Conservation (phyloP, 495 filamentous ascomycete genomes). For the Penicillium ucsense region DNA sequence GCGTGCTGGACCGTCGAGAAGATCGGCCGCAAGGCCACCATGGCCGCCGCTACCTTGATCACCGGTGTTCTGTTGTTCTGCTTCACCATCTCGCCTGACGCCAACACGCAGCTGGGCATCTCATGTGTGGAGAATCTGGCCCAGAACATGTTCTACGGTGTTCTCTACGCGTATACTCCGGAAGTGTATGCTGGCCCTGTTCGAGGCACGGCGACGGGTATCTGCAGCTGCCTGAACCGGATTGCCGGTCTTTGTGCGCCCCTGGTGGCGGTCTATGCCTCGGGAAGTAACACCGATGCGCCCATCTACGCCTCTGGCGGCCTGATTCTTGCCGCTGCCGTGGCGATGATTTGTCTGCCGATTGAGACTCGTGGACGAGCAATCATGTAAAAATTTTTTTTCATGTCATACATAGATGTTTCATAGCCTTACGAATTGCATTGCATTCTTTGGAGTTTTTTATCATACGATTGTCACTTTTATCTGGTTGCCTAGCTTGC, state of each 20-base stretch:
- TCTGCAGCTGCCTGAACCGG: conserved; percentile 47
- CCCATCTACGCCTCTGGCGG: conserved; percentile 45
- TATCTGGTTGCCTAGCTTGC: no score
- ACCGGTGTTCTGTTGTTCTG: conserved; percentile 50
- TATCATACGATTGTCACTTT: no score
- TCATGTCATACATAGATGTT: no score
- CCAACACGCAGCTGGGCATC: conserved; percentile 42
- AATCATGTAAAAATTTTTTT: no score
- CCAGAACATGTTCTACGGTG: conserved; percentile 57
- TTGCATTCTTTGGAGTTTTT: no score
- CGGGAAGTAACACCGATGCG: conserved; percentile 29
- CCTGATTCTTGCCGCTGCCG: conserved; percentile 41
- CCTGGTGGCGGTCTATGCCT: conserved; percentile 44
- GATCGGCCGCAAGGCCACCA: conserved; percentile 51
- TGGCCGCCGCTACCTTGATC: conserved; percentile 42
- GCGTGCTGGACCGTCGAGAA: conserved; percentile 47
- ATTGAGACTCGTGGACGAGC: conserved; percentile 40
- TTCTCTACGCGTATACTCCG: conserved; percentile 52
- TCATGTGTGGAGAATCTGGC: conserved; percentile 47
- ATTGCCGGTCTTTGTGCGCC: conserved; percentile 50
- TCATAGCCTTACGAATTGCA: no score
- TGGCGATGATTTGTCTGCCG: conserved; percentile 42
- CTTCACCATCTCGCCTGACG: conserved; percentile 42
- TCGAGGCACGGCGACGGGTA: conserved; percentile 49
- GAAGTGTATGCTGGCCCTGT: conserved; percentile 52